Conservation (phyloP, 2,329 filamentous ascomycete genomes). For the Plectosphaerella plurivora region DNA sequence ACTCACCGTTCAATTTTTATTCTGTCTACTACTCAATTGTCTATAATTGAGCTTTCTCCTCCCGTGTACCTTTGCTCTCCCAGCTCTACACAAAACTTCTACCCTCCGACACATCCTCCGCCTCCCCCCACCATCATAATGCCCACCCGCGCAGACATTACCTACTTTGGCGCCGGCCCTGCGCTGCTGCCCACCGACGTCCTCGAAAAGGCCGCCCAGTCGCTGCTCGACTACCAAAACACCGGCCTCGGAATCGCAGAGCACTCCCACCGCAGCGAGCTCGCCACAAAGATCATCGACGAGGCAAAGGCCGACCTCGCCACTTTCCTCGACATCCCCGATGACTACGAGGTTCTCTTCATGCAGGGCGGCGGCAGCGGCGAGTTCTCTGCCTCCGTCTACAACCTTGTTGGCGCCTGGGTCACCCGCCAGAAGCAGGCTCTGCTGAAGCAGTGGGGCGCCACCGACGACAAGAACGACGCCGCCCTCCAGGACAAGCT, state of each 20-base stretch:
- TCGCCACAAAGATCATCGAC: constrained; percentile 75
- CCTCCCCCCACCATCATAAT: constrained; percentile 33
- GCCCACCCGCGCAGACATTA: constrained; percentile 69
- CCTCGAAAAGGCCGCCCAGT: constrained; percentile 69
- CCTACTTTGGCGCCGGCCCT: constrained; percentile 88
- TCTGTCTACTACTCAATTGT: constrained; percentile 1
- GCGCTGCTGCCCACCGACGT: constrained; percentile 80
- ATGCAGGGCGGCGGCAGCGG: constrained; percentile 84
- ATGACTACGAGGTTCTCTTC: constrained; percentile 78
- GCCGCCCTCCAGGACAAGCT: constrained; percentile 46
- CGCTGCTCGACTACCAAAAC: constrained; percentile 75
- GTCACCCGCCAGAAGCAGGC: constrained; percentile 62
- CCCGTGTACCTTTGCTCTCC: background rate
- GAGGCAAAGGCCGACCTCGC: constrained; percentile 71
- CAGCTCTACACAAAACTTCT: background rate
- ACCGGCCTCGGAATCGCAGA: constrained; percentile 84
- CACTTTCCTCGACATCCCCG: constrained; percentile 74
- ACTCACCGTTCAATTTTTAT: constrained; percentile 5
- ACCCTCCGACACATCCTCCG: background rate
- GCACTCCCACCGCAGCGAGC: constrained; percentile 80
- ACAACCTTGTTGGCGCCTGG: constrained; percentile 83
- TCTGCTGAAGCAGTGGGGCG: constrained; percentile 51
- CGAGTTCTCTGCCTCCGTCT: constrained; percentile 77
- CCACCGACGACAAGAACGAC: constrained; percentile 33
- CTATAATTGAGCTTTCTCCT: background rate